Evolutionary conservation across 139 green algal species (phyloP), one percentile per base, ranked within the genome.

Genomic region (Tetradesmus obliquus): DNA sequence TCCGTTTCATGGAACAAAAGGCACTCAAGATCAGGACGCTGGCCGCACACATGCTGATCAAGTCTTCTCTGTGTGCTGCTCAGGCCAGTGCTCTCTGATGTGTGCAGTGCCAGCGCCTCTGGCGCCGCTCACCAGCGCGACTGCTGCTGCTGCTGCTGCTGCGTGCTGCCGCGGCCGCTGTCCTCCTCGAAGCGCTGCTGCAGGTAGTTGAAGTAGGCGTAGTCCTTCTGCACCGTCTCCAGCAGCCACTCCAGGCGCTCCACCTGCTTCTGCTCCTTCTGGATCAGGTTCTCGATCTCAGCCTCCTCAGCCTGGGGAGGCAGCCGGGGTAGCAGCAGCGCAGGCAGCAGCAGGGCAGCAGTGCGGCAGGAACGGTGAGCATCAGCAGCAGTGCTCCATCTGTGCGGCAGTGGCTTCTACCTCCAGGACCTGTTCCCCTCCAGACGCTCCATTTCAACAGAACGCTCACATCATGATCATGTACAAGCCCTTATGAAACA

Each of bases 221-320:
- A 88, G 66, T 88, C 57, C 84, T 82, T 88, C 32, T 82, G 85
- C 85, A 89, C 85, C 85, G 71, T 89, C 85, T 89, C 85, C 85
- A 89, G n/a, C 85, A 89, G 85, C 85, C 85, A 89, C 85, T 82
- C 85, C 66, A 89, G 66, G 32, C 85, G 85, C 85, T 89, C 85
- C 22, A 89, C 66, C 62, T 89, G 85, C 85, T 89, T 89, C 24
- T 54, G 66, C 85, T 89, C 85, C 66, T 82, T 81, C 66, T 89
- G 85, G 72, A 89, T 82, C 24, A 89, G 85, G 45, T 89, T 81
- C 85, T 89, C 85, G 10, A 89, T 89, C 85, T 89, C 85, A 66
- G 85, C 85, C 66, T 89, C 85, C 66, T 89, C 85, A 60, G 62
- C 62, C 85, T 88, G 82, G 57, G 66, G 17, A 76, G 57, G 66